A percentile compares a stretch with the other conserved stretches of the same genome.
Evolutionary conservation across 1,139 yeast species (phyloP).

Genomic region (Blastobotrys indianensis): DNA sequence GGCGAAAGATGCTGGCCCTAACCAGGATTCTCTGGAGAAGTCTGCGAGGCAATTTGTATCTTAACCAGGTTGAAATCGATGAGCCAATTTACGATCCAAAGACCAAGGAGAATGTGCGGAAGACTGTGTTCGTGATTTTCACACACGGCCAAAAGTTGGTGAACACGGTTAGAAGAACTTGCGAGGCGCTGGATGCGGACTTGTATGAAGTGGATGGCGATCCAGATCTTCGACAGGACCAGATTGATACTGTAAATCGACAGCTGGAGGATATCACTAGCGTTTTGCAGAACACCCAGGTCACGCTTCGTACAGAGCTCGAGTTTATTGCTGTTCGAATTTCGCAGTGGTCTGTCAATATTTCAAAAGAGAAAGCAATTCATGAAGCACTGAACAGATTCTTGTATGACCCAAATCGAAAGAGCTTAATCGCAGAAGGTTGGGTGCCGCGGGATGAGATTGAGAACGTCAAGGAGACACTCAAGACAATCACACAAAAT

Average conservation of each 20-base stretch:
- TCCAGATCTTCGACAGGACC: constrained; percentile 49
- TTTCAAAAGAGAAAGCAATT: constrained; percentile 67
- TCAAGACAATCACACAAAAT: constrained; percentile 54
- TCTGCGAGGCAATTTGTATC: constrained; percentile 80
- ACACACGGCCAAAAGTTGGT: constrained; percentile 79
- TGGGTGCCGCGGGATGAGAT: constrained; percentile 74
- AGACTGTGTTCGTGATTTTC: constrained; percentile 75
- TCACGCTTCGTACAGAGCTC: constrained; percentile 68
- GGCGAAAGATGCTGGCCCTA: constrained; percentile 61
- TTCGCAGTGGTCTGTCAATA: constrained; percentile 58
- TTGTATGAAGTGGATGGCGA: constrained; percentile 64
- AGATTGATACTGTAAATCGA: constrained; percentile 51
- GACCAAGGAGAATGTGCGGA: constrained; percentile 45
- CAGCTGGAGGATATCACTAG: constrained; percentile 58
- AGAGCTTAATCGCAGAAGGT: constrained; percentile 94
- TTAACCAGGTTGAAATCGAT: constrained; percentile 61
- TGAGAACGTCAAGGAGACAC: constrained; percentile 38
- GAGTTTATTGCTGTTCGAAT: constrained; percentile 69
- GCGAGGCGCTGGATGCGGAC: constrained; percentile 78
- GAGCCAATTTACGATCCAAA: constrained; percentile 51
- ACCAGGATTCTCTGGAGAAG: constrained; percentile 92
- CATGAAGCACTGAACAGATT: constrained; percentile 73
- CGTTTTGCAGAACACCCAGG: constrained; percentile 66
- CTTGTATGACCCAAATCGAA: constrained; percentile 76
- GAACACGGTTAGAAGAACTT: constrained; percentile 62